Evolutionary conservation across 2,329 filamentous ascomycete species (phyloP).

Genomic region (Aspergillus costaricaensis): DNA sequence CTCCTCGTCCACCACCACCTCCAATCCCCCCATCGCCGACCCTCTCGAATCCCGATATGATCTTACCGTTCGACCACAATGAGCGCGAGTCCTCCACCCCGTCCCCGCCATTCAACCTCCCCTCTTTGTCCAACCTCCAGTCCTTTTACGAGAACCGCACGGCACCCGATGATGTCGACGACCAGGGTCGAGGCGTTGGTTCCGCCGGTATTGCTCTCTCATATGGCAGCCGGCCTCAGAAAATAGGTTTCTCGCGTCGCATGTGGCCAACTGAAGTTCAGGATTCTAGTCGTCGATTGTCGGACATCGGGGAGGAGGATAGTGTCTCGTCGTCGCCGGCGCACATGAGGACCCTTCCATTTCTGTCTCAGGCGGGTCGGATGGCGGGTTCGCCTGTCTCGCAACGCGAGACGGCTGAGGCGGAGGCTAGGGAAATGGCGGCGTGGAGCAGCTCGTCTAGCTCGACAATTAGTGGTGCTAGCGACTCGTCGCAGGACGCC

Average conservation of each 20-base stretch:
- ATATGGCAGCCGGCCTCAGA: constrained; percentile 22
- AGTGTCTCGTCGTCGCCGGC: constrained; percentile 32
- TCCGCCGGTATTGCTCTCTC: constrained; percentile 11
- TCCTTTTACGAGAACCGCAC: constrained; percentile 34
- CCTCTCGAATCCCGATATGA: constrained; percentile 92
- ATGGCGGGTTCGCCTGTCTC: constrained; percentile 22
- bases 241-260: constrained; percentile 36
- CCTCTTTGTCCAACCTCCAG: constrained; percentile 46
- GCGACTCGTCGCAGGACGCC: constrained; percentile 24
- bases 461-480: constrained; percentile 40
- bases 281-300: constrained; percentile 44
- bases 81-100: constrained; percentile 49
- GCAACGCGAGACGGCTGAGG: constrained; percentile 53
- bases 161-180: constrained; percentile 8
- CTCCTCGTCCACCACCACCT: constrained; percentile 17
- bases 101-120: constrained; percentile 56
- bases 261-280: constrained; percentile 40
- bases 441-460: constrained; percentile 38
- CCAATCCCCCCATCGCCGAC: constrained; percentile 71
- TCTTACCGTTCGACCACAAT: constrained; percentile 73
- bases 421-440: constrained; percentile 50
- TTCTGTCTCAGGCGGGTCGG: constrained; percentile 13
- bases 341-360: constrained; percentile 14
- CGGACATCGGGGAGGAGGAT: constrained; percentile 50
- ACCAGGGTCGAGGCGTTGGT: neutral